Conservation (phyloP, 2,329 filamentous ascomycete genomes). For the Calonectria henricotiae region DNA sequence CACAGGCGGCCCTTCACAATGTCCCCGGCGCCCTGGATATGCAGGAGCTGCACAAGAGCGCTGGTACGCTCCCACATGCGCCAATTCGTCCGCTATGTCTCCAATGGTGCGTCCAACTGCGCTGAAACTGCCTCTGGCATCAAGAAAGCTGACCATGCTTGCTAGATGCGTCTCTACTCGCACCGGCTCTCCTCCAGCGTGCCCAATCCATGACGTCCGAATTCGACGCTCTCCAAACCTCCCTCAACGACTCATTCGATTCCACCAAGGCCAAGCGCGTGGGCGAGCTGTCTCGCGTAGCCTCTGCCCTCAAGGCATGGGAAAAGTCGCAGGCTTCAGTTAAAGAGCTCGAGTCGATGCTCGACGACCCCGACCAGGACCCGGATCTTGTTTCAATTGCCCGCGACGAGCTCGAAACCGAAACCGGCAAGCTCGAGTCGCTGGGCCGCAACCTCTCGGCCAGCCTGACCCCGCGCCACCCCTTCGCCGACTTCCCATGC, state of each 20-base stretch:
- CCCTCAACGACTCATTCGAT: conserved; percentile 72
- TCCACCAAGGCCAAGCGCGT: conserved; percentile 71
- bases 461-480: conserved; percentile 88
- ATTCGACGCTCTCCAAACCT: conserved; percentile 69
- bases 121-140: not conserved
- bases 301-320: conserved; percentile 73
- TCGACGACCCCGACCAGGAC: conserved; percentile 67
- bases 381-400: conserved; percentile 84
- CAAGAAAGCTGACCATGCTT: conserved; percentile 24
- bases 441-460: conserved; percentile 81
- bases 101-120: conserved; percentile 52
- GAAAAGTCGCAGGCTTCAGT: conserved; percentile 70
- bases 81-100: conserved; percentile 55
- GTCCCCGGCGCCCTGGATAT: conserved; percentile 58
- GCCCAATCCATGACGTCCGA: conserved; percentile 73
- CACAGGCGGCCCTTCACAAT: conserved; percentile 47
- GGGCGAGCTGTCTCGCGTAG: conserved; percentile 75
- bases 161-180: conserved; percentile 58
- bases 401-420: conserved; percentile 83
- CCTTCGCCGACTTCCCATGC: conserved; percentile 91
- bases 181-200: conserved; percentile 72
- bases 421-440: conserved; percentile 73
- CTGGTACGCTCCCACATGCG: conserved; percentile 48
- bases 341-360: conserved; percentile 69
- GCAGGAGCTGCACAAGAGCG: conserved; percentile 57